phyloP scores from a whole-genome alignment of 2,329 filamentous ascomycete species.

The Exophiala spinifera region DNA sequence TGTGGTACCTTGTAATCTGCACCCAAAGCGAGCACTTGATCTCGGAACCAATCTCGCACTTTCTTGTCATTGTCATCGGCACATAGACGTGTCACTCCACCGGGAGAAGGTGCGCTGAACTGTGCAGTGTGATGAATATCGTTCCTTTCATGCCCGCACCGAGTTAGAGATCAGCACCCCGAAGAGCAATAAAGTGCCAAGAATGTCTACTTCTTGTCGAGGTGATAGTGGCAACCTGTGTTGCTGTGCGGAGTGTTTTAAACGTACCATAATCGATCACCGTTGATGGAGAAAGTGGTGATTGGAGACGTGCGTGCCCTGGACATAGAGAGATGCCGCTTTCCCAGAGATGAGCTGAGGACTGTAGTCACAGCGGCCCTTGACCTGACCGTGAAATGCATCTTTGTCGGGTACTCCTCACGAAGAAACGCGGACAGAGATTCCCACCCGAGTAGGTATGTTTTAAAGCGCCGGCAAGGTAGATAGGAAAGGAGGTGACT shows the following conservation, averaged over 20 bases:
- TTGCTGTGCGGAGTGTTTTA: not conserved
- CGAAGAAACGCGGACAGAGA: no score
- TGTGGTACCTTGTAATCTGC: constrained; percentile 27
- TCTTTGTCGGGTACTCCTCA: no score
- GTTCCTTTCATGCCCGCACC: constrained; percentile 2
- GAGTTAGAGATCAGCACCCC: not conserved
- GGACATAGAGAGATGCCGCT: no score
- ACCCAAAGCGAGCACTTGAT: constrained; percentile 27
- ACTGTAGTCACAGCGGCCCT: no score
- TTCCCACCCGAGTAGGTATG: no score
- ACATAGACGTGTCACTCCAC: constrained; percentile 20
- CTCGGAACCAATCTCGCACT: constrained; percentile 32
- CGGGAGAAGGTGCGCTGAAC: constrained; percentile 31
- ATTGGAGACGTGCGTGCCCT: no score
- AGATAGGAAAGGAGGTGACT: no score
- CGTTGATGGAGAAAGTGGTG: constrained; percentile 11
- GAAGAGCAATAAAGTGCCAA: no score
- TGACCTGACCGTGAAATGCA: no score
- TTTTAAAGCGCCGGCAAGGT: no score
- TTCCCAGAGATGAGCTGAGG: no score
- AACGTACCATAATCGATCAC: constrained; percentile 14
- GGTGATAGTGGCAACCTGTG: not conserved
- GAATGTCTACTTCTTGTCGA: no score
- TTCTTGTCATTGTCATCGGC: constrained; percentile 28
- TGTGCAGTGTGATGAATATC: constrained; percentile 29